Evolutionary conservation across 1,139 yeast species (phyloP).

Genomic region (Arxiozyma telluris): DNA sequence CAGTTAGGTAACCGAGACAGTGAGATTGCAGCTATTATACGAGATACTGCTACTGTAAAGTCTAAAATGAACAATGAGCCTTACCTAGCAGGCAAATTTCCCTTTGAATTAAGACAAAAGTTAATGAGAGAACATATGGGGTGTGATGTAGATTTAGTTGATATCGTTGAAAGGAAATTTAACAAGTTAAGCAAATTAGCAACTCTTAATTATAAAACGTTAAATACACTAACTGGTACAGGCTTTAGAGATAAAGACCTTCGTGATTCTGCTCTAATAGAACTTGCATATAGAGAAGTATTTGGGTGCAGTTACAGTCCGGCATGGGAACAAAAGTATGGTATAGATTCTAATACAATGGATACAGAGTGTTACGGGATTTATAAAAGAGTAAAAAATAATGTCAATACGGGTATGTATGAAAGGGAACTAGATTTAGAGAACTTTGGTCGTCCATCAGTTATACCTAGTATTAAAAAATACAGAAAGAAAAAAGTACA

Average conservation of each 20-base stretch:
- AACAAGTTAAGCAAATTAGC: constrained; percentile 52
- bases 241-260: constrained; percentile 10
- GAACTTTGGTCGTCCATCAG: background rate
- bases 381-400: background rate
- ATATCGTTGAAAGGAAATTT: constrained; percentile 71
- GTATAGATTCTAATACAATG: background rate
- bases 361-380: constrained; percentile 1
- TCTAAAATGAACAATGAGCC: constrained; percentile 77
- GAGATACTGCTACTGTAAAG: constrained; percentile 71
- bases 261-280: constrained; percentile 59
- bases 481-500: constrained; percentile 24
- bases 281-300: constrained; percentile 61
- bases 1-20: constrained; percentile 92
- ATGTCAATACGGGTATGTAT: background rate
- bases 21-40: constrained; percentile 79
- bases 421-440: background rate
- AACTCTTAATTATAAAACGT: constrained; percentile 29
- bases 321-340: constrained; percentile 37
- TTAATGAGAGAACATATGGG: constrained; percentile 97
- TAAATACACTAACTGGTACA: constrained; percentile 12
- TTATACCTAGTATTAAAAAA: constrained; percentile 6
- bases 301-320: constrained; percentile 37
- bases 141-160: constrained; percentile 80
- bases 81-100: constrained; percentile 74
- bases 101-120: constrained; percentile 80